Conservation (phyloP, 495 filamentous ascomycete genomes). For the Penicillium ochrochloron region DNA sequence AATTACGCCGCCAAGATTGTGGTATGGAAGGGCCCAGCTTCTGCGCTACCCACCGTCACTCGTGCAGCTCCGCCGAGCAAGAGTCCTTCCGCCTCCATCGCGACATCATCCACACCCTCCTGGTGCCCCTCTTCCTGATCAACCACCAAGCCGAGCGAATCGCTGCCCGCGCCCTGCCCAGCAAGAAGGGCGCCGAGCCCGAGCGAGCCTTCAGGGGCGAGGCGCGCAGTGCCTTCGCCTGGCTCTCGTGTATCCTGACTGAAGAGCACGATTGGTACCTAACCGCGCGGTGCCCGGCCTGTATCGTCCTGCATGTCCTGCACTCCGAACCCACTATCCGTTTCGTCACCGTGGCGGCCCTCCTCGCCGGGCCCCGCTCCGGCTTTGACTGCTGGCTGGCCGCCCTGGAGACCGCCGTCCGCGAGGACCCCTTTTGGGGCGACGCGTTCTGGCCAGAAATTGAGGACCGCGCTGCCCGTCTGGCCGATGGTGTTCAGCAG, state of each 20-base stretch:
- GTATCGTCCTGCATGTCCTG: constrained; percentile 57
- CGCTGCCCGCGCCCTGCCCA: constrained; percentile 51
- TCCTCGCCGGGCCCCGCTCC: constrained; percentile 53
- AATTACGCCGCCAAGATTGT: constrained; percentile 49
- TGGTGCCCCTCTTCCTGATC: constrained; percentile 61
- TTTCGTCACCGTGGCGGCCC: constrained; percentile 58
- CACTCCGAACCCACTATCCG: constrained; percentile 64
- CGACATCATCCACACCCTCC: constrained; percentile 63
- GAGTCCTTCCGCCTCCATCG: constrained; percentile 60
- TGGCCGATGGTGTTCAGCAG: constrained; percentile 57
- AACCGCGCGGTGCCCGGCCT: constrained; percentile 61
- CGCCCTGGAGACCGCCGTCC: constrained; percentile 56
- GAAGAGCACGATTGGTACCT: constrained; percentile 64
- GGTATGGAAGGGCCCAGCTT: constrained; percentile 50
- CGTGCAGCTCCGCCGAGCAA: constrained; percentile 45
- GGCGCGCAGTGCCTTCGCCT: constrained; percentile 62
- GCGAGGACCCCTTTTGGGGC: constrained; percentile 62
- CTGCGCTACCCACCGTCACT: constrained; percentile 50
- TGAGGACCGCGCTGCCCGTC: constrained; percentile 53
- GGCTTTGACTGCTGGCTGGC: constrained; percentile 60
- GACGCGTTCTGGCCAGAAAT: constrained; percentile 59
- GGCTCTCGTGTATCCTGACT: constrained; percentile 62
- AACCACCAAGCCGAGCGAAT: constrained; percentile 56
- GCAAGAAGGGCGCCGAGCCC: constrained; percentile 53
- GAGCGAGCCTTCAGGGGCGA: constrained; percentile 64